These are phyloP conservation scores for Pseudopyrenochaeta lycopersici DNA, from an alignment of 2,329 filamentous ascomycete species.

Conservation along the genomic window DNA sequence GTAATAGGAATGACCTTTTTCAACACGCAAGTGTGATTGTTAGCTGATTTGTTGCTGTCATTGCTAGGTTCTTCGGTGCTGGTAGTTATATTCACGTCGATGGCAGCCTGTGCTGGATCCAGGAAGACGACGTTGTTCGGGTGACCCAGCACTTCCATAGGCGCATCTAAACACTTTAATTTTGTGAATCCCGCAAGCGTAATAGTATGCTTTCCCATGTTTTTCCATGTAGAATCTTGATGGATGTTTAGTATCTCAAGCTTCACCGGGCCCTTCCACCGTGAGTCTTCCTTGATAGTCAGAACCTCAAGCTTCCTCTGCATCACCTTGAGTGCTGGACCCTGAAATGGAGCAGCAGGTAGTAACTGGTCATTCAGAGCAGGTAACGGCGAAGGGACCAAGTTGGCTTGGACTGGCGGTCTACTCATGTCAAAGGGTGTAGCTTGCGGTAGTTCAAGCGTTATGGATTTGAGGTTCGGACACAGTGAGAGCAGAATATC, in stretches of 20 bases:
- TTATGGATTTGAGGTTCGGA: conserved; percentile 20
- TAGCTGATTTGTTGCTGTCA: neutral
- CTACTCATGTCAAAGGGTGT: neutral
- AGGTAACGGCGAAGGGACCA: neutral
- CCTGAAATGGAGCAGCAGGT: conserved; percentile 13
- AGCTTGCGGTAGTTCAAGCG: conserved; percentile 15
- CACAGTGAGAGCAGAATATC: conserved; percentile 17
- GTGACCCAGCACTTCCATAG: conserved; percentile 13
- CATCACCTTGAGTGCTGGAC: conserved; percentile 7
- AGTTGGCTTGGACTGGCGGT: neutral
- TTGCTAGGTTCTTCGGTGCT: neutral
- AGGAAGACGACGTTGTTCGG: conserved; percentile 11
- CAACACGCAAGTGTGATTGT: neutral
- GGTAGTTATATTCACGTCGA: neutral
- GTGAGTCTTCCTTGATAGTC: conserved; percentile 12
- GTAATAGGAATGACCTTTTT: conserved; percentile 14
- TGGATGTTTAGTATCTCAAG: conserved; percentile 11
- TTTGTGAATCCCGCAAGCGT: conserved; percentile 9
- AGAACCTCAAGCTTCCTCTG: conserved; percentile 16
- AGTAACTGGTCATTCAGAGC: conserved; percentile 5
- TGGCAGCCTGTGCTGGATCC: neutral
- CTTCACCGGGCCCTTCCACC: conserved; percentile 15
- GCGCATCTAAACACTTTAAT: conserved; percentile 14
- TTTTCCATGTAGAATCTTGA: conserved; percentile 11
- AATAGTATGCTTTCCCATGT: conserved; percentile 22